Conservation (phyloP, 345 rosid genomes). For the Eucalyptus camaldulensis region DNA sequence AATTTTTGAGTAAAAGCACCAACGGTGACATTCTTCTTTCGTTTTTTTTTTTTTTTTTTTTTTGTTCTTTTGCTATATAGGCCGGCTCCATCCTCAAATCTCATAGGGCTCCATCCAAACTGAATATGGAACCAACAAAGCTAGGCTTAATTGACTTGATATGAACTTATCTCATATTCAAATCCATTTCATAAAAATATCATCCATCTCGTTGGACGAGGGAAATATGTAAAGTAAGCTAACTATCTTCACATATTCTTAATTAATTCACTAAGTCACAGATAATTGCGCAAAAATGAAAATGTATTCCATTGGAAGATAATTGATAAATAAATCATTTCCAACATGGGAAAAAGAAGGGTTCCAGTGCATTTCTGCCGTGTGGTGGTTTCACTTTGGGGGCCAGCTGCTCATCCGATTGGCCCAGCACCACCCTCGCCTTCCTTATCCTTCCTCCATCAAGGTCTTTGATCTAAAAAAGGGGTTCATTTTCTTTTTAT, state of each 20-base stretch:
- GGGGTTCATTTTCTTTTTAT: background rate
- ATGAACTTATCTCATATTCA: background rate
- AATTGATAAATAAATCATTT: too few relatives aligned
- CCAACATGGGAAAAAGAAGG: too few relatives aligned
- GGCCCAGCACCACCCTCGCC: background rate
- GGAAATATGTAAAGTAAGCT: background rate
- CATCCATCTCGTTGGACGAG: background rate
- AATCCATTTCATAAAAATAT: background rate
- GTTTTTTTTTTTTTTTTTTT: too few relatives aligned
- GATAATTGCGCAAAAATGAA: too few relatives aligned
- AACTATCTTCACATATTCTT: background rate
- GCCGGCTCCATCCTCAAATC: background rate
- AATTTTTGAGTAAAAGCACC: background rate
- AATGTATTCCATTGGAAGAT: too few relatives aligned
- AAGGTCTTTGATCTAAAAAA: background rate
- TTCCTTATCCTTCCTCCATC: background rate
- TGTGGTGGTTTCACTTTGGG: too few relatives aligned
- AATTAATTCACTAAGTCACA: background rate
- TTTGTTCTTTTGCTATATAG: too few relatives aligned
- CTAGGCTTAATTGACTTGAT: background rate
- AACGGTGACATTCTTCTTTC: background rate
- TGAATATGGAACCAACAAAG: too few relatives aligned
- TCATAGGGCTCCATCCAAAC: background rate
- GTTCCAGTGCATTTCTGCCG: too few relatives aligned
- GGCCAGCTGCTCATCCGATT: too few relatives aligned